Evolutionary conservation across 371 early-diverging fungal genomes (phyloP).

Genomic region (Mortierella sp.): DNA sequence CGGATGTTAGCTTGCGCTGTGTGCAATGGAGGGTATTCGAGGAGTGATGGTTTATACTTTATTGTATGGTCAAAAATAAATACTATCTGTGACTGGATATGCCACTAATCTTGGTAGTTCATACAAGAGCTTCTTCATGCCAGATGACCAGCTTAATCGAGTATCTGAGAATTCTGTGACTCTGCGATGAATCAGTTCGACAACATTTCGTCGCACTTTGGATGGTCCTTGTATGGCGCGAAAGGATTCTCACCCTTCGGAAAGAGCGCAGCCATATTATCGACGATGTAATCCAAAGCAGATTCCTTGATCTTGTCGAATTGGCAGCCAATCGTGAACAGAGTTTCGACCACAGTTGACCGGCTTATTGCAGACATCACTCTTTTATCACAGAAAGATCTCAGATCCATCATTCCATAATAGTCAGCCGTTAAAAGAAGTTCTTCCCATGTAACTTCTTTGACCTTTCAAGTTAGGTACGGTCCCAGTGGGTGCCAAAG

Average conservation of each 20-base stretch:
- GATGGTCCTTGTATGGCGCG: conserved; percentile 5
- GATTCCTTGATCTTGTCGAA: conserved; percentile 4
- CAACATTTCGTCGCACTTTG: neutral
- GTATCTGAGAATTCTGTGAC: too few species aligned
- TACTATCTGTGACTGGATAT: too few species aligned
- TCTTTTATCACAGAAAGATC: neutral
- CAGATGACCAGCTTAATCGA: too few species aligned
- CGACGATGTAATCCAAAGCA: conserved; percentile 3
- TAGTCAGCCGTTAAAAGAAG: conserved; percentile 4
- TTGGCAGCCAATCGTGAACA: conserved; percentile 3
- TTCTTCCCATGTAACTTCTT: conserved; percentile 15
- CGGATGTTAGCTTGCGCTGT: too few species aligned
- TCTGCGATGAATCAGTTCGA: neutral
- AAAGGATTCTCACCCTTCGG: neutral
- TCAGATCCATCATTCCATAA: conserved; percentile 4
- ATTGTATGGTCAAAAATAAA: too few species aligned
- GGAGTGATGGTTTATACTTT: too few species aligned
- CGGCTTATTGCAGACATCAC: neutral
- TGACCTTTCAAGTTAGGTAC: neutral
- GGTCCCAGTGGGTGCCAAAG: neutral
- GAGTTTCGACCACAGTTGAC: neutral
- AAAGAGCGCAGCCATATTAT: neutral
- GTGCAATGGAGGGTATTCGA: too few species aligned
- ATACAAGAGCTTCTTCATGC: too few species aligned
- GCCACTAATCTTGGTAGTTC: too few species aligned